Evolutionary conservation across 2,329 filamentous ascomycete genomes (phyloP), one percentile per base, ranked within the genome.

Genomic region (Magnaporthiopsis rhizophila): DNA sequence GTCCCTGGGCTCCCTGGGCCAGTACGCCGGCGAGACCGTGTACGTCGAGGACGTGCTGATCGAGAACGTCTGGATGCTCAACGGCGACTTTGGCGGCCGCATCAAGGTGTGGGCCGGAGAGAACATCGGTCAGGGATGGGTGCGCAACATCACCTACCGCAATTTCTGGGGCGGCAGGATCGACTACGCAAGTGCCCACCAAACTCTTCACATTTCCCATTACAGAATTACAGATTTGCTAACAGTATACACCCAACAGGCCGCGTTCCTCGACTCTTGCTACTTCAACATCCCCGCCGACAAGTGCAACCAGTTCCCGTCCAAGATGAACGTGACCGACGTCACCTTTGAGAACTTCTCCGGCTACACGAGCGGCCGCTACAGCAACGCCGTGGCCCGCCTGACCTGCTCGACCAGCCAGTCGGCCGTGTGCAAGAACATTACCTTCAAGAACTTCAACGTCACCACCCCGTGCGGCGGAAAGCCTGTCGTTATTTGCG

Each of bases 101-200:
- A 78, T 88, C 59, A 88, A 88, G 75, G 79, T 80, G 2, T 87
- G 85, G 85, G 85, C 85, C 0, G 85, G 85, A 0, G 74, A 77
- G 2, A 74, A 80, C 59, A 81, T 82, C 0, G 85, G 85, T 2
- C 86, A 85, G 65, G 85, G 85, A 11, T 86, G 81, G 64, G 83
- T 87, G 67, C 79, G 83, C 68, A 88, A 87, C 70, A 77, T 87
- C 61, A 87, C 85, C 1, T 88, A 86, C 79, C 83, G 72, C 56
- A 83, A 86, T 72, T 82, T 87, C 68, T 82, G 80, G 72, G 78
- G 84, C 57, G 83, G 82, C 26, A 83, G 84, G 67, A 85, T 83
- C 26, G 84, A 87, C 67, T 79, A 83, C 0, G 77, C 18, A n/a
- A 13, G 45, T 24, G 28, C 24, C 58, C 28, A 13, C n/a, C 2